Base-by-base conservation (phyloP, 1,284 basidiomycete species). In the Boletellus sp. region DNA sequence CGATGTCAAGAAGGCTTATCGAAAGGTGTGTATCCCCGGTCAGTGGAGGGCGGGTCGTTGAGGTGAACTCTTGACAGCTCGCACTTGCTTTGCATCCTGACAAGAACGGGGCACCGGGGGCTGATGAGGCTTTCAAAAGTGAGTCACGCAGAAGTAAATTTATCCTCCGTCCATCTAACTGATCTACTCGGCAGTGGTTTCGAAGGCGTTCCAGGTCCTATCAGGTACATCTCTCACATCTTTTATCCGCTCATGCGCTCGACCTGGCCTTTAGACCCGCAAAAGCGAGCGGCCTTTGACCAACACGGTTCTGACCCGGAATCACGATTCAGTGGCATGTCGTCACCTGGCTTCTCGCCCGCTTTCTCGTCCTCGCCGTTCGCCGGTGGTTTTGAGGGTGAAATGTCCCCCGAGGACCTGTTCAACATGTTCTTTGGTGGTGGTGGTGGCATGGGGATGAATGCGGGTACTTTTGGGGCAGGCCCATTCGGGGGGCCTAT, bases 71-170 rank as follows among this genome's bases (percentile, higher is more conserved):
- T 50, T 58, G 15, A 55, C 59, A 96, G 92, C 80, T 98, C 51
- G 96, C 96, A 36, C 75, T 99, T 53, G 89, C 90, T 45, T 71
- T 98, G 57, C 96, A 98, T 75, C 96, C 96, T 0, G 96, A 99
- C 71, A 98, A 98, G 76, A 97, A 97, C 65, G 90, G 92, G 16
- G 97, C 97, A 18, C 96, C 97, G 13, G 93, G 95, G 18, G 96
- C 97, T 15, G 97, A 99, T 59, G 97, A 99, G 70, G 97, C 97
- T 2, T 99, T 99, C 78, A 99, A 99, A 77, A 79, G 93, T 97
- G 64, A 53, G 88, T 80, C 40, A 53, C 46, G 33, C 47, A 5
- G 26, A n/a, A 15, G 10, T 30, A 46, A 35, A 43, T 38, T 39
- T 30, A 37, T 51, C 33, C 12, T 32, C 40, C 36, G 36, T 22